Evolutionary conservation across 2,329 filamentous ascomycete species (phyloP).

Genomic region (Colletotrichum lupini): DNA sequence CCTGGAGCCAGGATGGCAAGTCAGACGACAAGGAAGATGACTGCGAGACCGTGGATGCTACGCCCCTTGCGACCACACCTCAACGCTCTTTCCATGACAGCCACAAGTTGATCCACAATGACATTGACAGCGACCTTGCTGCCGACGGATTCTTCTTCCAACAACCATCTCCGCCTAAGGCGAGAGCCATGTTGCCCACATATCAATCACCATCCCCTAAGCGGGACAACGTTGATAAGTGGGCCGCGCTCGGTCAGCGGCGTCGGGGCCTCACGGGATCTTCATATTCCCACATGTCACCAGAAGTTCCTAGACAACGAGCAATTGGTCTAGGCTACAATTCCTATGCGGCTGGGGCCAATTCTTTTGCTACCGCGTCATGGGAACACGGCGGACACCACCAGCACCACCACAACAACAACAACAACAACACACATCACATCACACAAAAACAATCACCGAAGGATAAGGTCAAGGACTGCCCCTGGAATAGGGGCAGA

Average conservation of each 20-base stretch:
- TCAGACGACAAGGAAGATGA: conserved; percentile 55
- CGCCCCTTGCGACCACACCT: conserved; percentile 48
- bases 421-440: conserved; percentile 49
- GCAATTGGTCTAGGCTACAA: conserved; percentile 59
- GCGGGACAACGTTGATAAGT: conserved; percentile 78
- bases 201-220: conserved; percentile 75
- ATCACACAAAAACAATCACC: conserved; percentile 52
- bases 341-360: conserved; percentile 57
- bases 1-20: conserved; percentile 82
- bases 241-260: conserved; percentile 87
- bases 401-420: conserved; percentile 33
- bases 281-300: conserved; percentile 61
- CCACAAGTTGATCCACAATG: conserved; percentile 43
- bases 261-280: conserved; percentile 73
- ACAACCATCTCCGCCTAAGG: conserved; percentile 61
- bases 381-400: conserved; percentile 56
- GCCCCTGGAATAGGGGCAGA: conserved; percentile 68
- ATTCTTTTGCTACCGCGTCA: conserved; percentile 59
- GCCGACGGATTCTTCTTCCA: conserved; percentile 81
- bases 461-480: conserved; percentile 62
- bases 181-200: conserved; percentile 11
- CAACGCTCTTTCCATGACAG: conserved; percentile 50
- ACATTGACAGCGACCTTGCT: conserved; percentile 73
- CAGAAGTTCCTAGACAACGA: conserved; percentile 59
- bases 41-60: conserved; percentile 54